These are phyloP conservation scores for Ophiocordyceps australis DNA, from an alignment of 2,329 filamentous ascomycete genomes.

Conservation along the genomic window DNA sequence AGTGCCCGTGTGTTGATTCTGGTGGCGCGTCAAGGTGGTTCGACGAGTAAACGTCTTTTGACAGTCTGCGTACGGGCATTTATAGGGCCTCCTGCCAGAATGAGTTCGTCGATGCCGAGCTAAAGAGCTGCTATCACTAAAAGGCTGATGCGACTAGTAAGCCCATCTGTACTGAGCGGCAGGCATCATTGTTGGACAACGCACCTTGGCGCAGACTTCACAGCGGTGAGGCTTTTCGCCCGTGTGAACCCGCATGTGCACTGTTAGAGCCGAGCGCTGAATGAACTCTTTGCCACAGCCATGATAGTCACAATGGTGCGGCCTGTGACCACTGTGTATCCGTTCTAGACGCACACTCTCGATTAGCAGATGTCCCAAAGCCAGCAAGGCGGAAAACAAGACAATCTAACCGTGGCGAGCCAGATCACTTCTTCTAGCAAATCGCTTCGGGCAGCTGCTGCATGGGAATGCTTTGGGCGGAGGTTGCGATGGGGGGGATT, in stretches of 20 bases:
- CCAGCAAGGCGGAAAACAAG: too few species aligned
- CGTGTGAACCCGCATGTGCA: slow-evolving; percentile 88
- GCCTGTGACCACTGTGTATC: slow-evolving; percentile 81
- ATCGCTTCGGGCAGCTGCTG: slow-evolving; percentile 76
- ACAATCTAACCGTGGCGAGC: slow-evolving; percentile 78
- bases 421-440: slow-evolving; percentile 84
- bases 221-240: slow-evolving; percentile 98
- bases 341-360: slow-evolving; percentile 81
- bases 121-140: slow-evolving; percentile 89
- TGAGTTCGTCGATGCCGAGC: slow-evolving; percentile 90
- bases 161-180: too few species aligned
- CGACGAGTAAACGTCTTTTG: slow-evolving; percentile 96
- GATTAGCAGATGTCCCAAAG: too few species aligned
- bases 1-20: slow-evolving; percentile 89
- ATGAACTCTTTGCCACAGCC: slow-evolving; percentile 94
- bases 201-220: slow-evolving; percentile 87
- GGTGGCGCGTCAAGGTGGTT: slow-evolving; percentile 85
- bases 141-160: slow-evolving; percentile 41
- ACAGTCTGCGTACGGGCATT: slow-evolving; percentile 92
- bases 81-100: slow-evolving; percentile 89
- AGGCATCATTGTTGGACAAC: slow-evolving; percentile 6
- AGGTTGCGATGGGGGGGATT: slow-evolving; percentile 14
- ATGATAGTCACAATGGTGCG: slow-evolving; percentile 80
- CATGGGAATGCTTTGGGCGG: slow-evolving; percentile 64
- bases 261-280: slow-evolving; percentile 84